These are phyloP conservation scores for Podospora fimiseda DNA, from an alignment of 495 filamentous ascomycete genomes.

Conservation along the genomic window DNA sequence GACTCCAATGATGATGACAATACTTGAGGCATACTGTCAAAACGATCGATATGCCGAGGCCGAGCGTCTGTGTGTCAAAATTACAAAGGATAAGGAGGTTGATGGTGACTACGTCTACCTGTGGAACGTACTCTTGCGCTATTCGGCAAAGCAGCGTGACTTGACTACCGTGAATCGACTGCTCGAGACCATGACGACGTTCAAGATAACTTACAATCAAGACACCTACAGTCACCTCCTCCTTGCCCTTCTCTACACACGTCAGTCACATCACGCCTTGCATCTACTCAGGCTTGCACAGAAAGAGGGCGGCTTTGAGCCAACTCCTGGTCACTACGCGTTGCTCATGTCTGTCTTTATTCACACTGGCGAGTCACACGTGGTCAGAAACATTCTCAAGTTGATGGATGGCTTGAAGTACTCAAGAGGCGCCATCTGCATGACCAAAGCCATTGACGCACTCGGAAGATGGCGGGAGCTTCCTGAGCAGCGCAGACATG, in stretches of 20 bases:
- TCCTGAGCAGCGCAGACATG: slow-evolving; percentile 13
- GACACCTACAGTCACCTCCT: slow-evolving; percentile 73
- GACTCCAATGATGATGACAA: slow-evolving; percentile 50
- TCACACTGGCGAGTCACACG: slow-evolving; percentile 27
- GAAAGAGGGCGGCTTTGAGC: slow-evolving; percentile 48
- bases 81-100: slow-evolving; percentile 34
- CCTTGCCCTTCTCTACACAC: slow-evolving; percentile 54
- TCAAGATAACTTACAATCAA: slow-evolving; percentile 53
- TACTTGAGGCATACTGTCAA: slow-evolving; percentile 66
- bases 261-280: slow-evolving; percentile 59
- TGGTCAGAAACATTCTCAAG: slow-evolving; percentile 26
- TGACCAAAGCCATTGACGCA: slow-evolving; percentile 30
- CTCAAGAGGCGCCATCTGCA: slow-evolving; percentile 23
- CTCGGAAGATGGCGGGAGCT: slow-evolving; percentile 29
- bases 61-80: slow-evolving; percentile 47
- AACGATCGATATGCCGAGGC: slow-evolving; percentile 53
- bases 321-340: slow-evolving; percentile 53
- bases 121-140: slow-evolving; percentile 72
- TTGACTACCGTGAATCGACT: slow-evolving; percentile 53
- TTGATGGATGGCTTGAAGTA: slow-evolving; percentile 29
- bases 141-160: slow-evolving; percentile 61
- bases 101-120: slow-evolving; percentile 47
- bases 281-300: slow-evolving; percentile 57
- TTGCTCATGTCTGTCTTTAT: slow-evolving; percentile 31
- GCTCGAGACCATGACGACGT: slow-evolving; percentile 55